Conservation (phyloP, 164 flowering plant genomes). For the Berberis vulgaris region DNA sequence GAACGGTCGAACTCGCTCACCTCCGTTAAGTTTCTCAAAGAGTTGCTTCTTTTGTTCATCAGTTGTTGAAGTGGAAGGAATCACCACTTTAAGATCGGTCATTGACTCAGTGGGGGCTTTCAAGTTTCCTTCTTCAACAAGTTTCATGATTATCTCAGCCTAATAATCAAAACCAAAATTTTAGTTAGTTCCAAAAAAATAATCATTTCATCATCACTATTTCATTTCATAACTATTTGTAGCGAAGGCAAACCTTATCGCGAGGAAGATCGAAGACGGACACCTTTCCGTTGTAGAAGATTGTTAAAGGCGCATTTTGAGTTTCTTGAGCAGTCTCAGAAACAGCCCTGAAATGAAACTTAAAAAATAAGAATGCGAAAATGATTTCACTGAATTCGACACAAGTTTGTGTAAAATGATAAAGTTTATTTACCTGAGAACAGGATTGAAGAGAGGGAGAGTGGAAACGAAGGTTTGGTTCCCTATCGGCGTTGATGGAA, state of each 20-base stretch:
- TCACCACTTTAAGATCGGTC: too few species aligned
- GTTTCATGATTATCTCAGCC: conserved; percentile 51
- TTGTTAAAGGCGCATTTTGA: conserved; percentile 32
- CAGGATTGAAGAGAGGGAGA: too few species aligned
- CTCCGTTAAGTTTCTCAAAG: conserved; percentile 33
- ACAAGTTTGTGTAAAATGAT: too few species aligned
- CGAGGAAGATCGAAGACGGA: conserved; percentile 21
- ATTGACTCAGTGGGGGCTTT: background rate
- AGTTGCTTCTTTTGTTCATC: conserved; percentile 21
- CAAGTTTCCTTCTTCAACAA: conserved; percentile 27
- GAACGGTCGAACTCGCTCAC: conserved; percentile 14
- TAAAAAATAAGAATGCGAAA: too few species aligned
- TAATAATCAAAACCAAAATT: conserved; percentile 1
- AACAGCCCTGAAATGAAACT: conserved; percentile 5
- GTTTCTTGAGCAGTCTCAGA: background rate
- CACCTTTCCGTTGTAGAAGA: conserved; percentile 32
- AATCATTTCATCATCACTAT: background rate
- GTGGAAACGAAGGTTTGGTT: too few species aligned
- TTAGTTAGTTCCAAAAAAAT: background rate
- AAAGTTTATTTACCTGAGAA: too few species aligned
- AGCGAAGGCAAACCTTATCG: conserved; percentile 13
- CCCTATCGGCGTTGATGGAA: too few species aligned
- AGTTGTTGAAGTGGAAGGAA: conserved; percentile 7
- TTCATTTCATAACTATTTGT: background rate
- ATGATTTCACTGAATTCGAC: too few species aligned